Evolutionary conservation across 2,329 filamentous ascomycete species (phyloP).

Genomic region (Torrubiella hemipterigena): DNA sequence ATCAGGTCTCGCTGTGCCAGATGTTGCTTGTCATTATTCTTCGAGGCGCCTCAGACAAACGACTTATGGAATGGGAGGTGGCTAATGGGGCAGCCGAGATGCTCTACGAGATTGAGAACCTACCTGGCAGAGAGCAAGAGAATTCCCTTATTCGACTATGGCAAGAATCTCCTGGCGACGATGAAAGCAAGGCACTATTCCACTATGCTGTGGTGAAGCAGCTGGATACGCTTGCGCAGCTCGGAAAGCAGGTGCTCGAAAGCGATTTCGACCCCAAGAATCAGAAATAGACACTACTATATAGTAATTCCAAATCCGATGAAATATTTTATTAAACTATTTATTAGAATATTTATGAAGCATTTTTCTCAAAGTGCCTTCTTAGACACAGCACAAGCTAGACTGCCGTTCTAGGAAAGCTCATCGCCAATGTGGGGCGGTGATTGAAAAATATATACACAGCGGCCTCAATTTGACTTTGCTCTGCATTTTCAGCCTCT

Average conservation of each 20-base stretch:
- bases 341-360: not conserved
- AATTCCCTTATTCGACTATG: conserved; percentile 30
- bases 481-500: too few species aligned
- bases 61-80: conserved; percentile 34
- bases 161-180: conserved; percentile 24
- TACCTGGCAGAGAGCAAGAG: conserved; percentile 33
- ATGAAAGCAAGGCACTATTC: conserved; percentile 33
- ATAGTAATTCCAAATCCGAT: too few species aligned
- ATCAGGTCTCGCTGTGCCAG: conserved; percentile 42
- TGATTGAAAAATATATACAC: not conserved
- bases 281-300: too few species aligned
- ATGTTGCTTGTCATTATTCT: conserved; percentile 37
- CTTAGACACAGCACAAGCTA: too few species aligned
- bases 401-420: too few species aligned
- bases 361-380: too few species aligned
- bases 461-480: not conserved
- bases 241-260: conserved; percentile 23
- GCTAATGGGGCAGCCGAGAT: conserved; percentile 30
- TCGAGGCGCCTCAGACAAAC: conserved; percentile 26
- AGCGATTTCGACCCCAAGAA: conserved; percentile 3
- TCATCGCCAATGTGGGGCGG: not conserved
- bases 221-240: conserved; percentile 30
- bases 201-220: conserved; percentile 34
- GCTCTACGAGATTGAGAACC: conserved; percentile 34
- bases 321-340: too few species aligned